Percentiles rank a stretch among this genome's conserved stretches.
Evolutionary conservation across 2,329 filamentous ascomycete genomes (phyloP).

Genomic region (Colletotrichum siamense): DNA sequence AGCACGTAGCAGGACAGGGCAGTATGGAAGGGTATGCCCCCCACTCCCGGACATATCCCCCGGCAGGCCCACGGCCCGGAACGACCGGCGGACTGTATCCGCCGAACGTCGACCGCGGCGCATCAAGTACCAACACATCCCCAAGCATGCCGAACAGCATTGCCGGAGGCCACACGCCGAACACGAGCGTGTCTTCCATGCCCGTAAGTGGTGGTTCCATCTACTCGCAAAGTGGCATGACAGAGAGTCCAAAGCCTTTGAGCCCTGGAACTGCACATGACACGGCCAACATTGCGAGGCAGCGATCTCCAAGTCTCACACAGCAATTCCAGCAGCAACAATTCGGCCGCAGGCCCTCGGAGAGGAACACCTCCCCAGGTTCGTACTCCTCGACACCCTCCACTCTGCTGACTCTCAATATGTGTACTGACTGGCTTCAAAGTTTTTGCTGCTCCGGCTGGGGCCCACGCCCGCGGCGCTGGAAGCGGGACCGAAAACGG

Average conservation of each 20-base stretch:
- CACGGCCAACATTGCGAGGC: slow-evolving; percentile 53
- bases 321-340: slow-evolving; percentile 71
- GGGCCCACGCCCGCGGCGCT: slow-evolving; percentile 39
- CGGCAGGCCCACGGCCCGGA: slow-evolving; percentile 60
- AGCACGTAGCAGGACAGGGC: slow-evolving; percentile 64
- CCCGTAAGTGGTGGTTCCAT: slow-evolving; percentile 58
- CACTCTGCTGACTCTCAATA: background rate
- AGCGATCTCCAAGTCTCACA: slow-evolving; percentile 70
- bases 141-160: slow-evolving; percentile 52
- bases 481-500: slow-evolving; percentile 64
- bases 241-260: slow-evolving; percentile 86
- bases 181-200: slow-evolving; percentile 54
- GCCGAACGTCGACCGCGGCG: slow-evolving; percentile 62
- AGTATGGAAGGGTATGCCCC: slow-evolving; percentile 56
- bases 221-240: slow-evolving; percentile 77
- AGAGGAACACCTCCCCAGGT: slow-evolving; percentile 56
- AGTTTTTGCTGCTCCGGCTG: slow-evolving; percentile 19
- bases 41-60: slow-evolving; percentile 82
- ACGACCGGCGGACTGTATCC: slow-evolving; percentile 64
- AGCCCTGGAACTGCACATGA: slow-evolving; percentile 67
- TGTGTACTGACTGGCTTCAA: background rate
- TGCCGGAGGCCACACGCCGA: slow-evolving; percentile 49
- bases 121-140: slow-evolving; percentile 60
- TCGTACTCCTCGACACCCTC: background rate
- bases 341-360: slow-evolving; percentile 61